Base-by-base conservation (phyloP, 345 rosid genomes). In the Camelina neglecta region DNA sequence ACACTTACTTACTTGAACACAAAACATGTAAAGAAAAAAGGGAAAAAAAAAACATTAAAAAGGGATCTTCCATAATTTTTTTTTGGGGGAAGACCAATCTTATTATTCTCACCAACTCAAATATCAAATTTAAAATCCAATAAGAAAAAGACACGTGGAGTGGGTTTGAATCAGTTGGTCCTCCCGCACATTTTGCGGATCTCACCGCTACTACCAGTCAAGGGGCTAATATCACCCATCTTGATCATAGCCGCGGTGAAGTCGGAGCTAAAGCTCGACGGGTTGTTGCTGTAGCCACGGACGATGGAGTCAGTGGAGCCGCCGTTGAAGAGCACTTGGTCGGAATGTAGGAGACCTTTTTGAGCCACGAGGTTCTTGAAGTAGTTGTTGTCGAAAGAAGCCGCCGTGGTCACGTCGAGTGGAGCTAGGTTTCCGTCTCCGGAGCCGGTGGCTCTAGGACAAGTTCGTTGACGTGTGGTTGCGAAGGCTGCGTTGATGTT, bases 281-380 rank as follows among this genome's bases (percentile, higher is more conserved):
- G 88, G 53, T 11, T 82, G 71, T 60, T 85, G 75, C 87, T 81
- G 50, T 90, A 92, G 8, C 81, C 74, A n/a, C 63, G 57, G 23
- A 92, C 97, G 10, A 89, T 59, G 5, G 93, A 83, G 69, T 90
- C 92, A 2, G 96, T 75, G 26, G 89, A 83, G 4, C 96, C 97
- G 0, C 97, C 95, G 24, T 82, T 89, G 77, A 87, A 90, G 18
- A 92, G 81, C 57, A 53, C 78, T 49, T 94, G 97, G 56, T 94
- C 93, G 0, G 98, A 87, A 71, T 86, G 90, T 10, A 94, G 93
- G 10, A 91, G 84, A 8, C 97, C 97, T 79, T 51, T 88, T n/a
- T 69, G 76, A 50, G 42, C 51, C 60, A 92, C 11, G 6, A 94
- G 86, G 75, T 92, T 87, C 80, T 84, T 83, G 90, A 71, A 89